Percentiles rank a stretch among this genome's conserved stretches.
These are phyloP conservation scores for Scolecobasidium constrictum DNA, from an alignment of 2,329 filamentous ascomycete species.

Conservation along the genomic window DNA sequence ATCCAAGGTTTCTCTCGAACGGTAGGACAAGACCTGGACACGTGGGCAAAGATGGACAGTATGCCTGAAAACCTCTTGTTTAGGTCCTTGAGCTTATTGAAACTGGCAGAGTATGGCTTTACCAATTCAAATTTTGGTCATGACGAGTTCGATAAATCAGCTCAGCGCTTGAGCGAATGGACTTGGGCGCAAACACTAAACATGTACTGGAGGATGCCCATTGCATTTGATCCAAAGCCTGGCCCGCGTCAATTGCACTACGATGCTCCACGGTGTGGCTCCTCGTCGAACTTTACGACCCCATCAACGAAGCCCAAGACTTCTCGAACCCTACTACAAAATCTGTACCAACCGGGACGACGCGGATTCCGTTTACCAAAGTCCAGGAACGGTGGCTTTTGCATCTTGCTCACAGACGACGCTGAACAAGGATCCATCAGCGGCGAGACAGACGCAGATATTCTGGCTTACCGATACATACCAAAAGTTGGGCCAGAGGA, in stretches of 20 bases:
- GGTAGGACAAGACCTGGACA: slow-evolving; percentile 41
- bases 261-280: slow-evolving; percentile 16
- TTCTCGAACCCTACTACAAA: slow-evolving; percentile 29
- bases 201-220: slow-evolving; percentile 31
- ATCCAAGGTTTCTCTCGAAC: slow-evolving; percentile 49
- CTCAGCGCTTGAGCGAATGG: slow-evolving; percentile 39
- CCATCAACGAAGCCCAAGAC: slow-evolving; percentile 29
- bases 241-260: slow-evolving; percentile 24
- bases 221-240: slow-evolving; percentile 28
- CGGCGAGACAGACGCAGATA: slow-evolving; percentile 41
- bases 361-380: slow-evolving; percentile 27
- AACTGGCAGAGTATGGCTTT: slow-evolving; percentile 31
- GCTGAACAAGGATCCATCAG: slow-evolving; percentile 29
- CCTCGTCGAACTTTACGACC: slow-evolving; percentile 23
- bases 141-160: slow-evolving; percentile 47
- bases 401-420: slow-evolving; percentile 29
- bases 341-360: slow-evolving; percentile 25
- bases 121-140: slow-evolving; percentile 45
- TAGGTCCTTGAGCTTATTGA: too few relatives aligned
- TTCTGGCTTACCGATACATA: slow-evolving; percentile 47
- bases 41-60: too few relatives aligned
- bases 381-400: slow-evolving; percentile 25
- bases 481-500: slow-evolving; percentile 42
- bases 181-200: slow-evolving; percentile 31
- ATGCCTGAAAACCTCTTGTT: too few relatives aligned